A percentile compares a stretch with the other conserved stretches of the same genome.
Evolutionary conservation across 805 yeast species (phyloP).

Genomic region (Jamesozyma jinghongensis): DNA sequence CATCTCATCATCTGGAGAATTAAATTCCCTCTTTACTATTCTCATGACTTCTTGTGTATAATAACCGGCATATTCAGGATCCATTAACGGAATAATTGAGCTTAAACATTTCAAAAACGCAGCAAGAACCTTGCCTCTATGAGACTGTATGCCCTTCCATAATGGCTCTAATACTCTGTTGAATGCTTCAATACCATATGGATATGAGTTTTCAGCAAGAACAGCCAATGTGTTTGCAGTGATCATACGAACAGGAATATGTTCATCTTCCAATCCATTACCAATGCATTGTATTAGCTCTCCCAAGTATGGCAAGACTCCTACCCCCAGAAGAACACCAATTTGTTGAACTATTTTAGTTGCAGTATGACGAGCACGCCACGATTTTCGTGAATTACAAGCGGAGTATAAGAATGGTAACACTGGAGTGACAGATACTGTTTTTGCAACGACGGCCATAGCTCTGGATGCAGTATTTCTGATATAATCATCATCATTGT

Average conservation of each 20-base stretch:
- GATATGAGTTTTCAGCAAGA: constrained; percentile 72
- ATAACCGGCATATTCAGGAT: constrained; percentile 66
- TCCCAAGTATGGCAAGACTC: constrained; percentile 63
- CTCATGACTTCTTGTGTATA: constrained; percentile 68
- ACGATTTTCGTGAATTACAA: constrained; percentile 61
- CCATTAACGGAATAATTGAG: constrained; percentile 76
- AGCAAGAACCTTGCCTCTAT: constrained; percentile 70
- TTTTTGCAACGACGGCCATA: constrained; percentile 73
- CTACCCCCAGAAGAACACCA: constrained; percentile 57
- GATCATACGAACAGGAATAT: constrained; percentile 53
- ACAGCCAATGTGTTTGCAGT: constrained; percentile 66
- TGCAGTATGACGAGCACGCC: constrained; percentile 83
- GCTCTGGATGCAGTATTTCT: constrained; percentile 69
- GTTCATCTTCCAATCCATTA: constrained; percentile 57
- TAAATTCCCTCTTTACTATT: constrained; percentile 61
- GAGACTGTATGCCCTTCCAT: constrained; percentile 70
- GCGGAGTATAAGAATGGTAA: constrained; percentile 80
- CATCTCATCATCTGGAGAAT: constrained; percentile 84
- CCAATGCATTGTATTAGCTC: constrained; percentile 54
- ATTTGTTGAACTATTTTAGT: constrained; percentile 67
- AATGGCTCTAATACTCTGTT: constrained; percentile 63
- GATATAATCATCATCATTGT: constrained; percentile 70
- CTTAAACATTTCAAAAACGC: constrained; percentile 74
- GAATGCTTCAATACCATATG: constrained; percentile 86
- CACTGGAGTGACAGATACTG: constrained; percentile 62